Percentiles rank a stretch among this genome's conserved stretches.
These are phyloP conservation scores for Cantharellus cinnabarinus DNA, from an alignment of 768 basidiomycete species.

Conservation along the genomic window DNA sequence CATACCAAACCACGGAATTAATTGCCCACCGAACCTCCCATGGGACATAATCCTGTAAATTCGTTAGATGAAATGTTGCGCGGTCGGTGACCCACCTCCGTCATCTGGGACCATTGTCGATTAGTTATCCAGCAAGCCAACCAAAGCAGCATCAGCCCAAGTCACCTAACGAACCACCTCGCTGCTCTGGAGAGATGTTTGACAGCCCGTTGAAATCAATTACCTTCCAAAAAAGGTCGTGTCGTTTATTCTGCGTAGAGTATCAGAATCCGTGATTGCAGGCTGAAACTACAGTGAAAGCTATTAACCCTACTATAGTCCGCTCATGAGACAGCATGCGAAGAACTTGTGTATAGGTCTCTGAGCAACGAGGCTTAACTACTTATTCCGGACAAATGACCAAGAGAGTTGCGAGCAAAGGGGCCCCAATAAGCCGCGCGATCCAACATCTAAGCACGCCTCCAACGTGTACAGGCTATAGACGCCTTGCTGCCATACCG, in stretches of 20 bases:
- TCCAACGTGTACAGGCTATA: too few species aligned
- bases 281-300: conserved; percentile 27
- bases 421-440: conserved; percentile 45
- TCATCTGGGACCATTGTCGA: conserved; percentile 38
- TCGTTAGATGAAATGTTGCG: background rate
- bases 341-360: conserved; percentile 51
- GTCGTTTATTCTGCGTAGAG: conserved; percentile 48
- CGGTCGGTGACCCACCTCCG: conserved; percentile 16
- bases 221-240: conserved; percentile 63
- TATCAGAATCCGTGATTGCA: conserved; percentile 52
- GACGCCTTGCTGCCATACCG: too few species aligned
- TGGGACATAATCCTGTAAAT: conserved; percentile 47
- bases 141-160: background rate
- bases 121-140: conserved; percentile 25
- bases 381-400: conserved; percentile 51
- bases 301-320: background rate
- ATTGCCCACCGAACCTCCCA: conserved; percentile 61
- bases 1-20: conserved; percentile 10
- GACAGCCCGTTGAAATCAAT: conserved; percentile 25
- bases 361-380: conserved; percentile 53
- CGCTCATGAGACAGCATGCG: background rate
- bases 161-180: conserved; percentile 25
- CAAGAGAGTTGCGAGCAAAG: conserved; percentile 67
- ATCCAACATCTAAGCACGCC: conserved; percentile 23
- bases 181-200: conserved; percentile 21